Base-by-base conservation (phyloP, 2,329 filamentous ascomycete genomes). In the Sordariomycetes sp. region DNA sequence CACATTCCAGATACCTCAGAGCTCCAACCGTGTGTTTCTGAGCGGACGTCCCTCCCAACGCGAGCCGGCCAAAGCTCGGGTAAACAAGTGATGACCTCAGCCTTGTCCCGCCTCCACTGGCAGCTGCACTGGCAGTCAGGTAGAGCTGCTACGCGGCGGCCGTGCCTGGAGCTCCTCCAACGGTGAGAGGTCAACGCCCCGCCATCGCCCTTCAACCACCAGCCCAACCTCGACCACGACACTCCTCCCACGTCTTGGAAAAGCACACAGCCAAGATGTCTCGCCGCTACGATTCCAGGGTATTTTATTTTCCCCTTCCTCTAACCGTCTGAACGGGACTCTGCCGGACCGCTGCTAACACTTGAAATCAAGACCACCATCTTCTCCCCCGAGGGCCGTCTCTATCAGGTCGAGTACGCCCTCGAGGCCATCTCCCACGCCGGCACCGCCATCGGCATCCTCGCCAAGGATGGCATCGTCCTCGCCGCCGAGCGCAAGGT, bases 351-450 rank as follows among this genome's bases (percentile, higher is more conserved):
- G 18, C 14, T 6, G 27, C 6, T 17, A 33, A 21, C 20, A 16
- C 12, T 10, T 34, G n/a, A 48, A 53, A 48, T 20, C 15, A 51
- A 94, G 88, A 98, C 92, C 51, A 98, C 92, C 59, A 98, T 98
- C 75, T 98, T 98, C 79, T 98, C 92, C 41, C 92, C 92, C 40
- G 92, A 98, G 69, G 92, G 92, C 45, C 88, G 92, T 55, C 77
- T 98, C 41, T 98, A 98, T 64, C 92, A 98, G 66, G 92, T 98
- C 52, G 92, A 98, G 76, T 98, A 98, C 73, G 93, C 92, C 18
- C 78, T 98, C 34, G 92, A 98, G 64, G 92, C 92, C 57, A 98
- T 98, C 57, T 98, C 92, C 46, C 92, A 98, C 54, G 92, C 92
- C 47, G 92, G 92, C 49, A 98, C 92, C 32, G 92, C 92, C 46